phyloP scores from a whole-genome alignment of 2,329 filamentous ascomycete genomes.

The Aspergillus awamori region DNA sequence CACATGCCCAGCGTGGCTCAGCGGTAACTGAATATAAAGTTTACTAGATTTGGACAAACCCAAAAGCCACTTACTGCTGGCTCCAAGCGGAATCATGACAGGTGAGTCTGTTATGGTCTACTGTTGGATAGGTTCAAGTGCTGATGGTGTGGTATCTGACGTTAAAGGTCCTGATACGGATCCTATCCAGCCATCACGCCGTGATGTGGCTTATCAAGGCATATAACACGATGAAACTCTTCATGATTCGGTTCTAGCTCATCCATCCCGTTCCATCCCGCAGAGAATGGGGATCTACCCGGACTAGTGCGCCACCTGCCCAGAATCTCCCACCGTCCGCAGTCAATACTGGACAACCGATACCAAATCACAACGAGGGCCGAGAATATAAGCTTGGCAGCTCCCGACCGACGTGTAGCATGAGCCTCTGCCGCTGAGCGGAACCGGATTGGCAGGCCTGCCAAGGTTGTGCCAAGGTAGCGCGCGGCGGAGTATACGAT shows the following conservation, averaged over 20 bases:
- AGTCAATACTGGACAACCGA: not conserved
- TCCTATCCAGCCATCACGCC: not conserved
- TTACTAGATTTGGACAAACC: not conserved
- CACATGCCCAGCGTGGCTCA: constrained; percentile 17
- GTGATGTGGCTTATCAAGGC: not conserved
- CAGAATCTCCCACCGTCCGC: not conserved
- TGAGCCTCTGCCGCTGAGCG: constrained; percentile 10
- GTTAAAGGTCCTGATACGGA: not conserved
- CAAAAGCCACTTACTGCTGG: not conserved
- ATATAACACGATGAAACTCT: not conserved
- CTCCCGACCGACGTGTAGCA: constrained; percentile 14
- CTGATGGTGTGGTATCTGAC: too few relatives aligned
- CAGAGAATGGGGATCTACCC: not conserved
- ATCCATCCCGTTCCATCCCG: not conserved
- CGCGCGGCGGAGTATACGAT: constrained; percentile 14
- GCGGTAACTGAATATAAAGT: constrained; percentile 5
- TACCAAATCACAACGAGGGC: not conserved
- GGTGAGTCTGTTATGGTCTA: not conserved
- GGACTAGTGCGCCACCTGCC: constrained; percentile 1
- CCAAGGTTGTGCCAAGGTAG: constrained; percentile 18
- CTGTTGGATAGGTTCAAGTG: not conserved
- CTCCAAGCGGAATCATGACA: not conserved
- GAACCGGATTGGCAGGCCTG: constrained; percentile 3
- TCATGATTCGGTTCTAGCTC: not conserved
- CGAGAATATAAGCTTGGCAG: constrained; percentile 9